Base-by-base conservation (phyloP, 2,329 filamentous ascomycete species). In the Pseudogymnoascus sp. region DNA sequence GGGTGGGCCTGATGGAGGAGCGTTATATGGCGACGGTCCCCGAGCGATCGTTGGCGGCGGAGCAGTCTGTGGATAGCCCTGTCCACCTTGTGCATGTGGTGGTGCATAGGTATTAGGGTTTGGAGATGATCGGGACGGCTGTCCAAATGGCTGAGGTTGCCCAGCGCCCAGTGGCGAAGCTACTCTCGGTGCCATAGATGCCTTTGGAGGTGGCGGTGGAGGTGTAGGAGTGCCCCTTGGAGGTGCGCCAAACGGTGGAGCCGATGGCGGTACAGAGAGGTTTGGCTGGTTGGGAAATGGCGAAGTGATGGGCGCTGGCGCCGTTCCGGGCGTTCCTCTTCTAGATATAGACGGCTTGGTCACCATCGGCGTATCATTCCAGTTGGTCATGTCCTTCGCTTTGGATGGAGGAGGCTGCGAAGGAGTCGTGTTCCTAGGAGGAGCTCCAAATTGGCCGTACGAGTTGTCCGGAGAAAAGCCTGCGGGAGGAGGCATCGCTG, bases 331-430 rank as follows among this genome's bases (percentile, higher is more conserved):
- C 1, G 93, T 97, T 50, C 81, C 81, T 71, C 87, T 85, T 66
- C 92, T 86, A 20, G 87, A 82, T 50, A 60, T 67, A 12, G 84
- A 82, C n/a, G 88, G 81, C 77, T 93, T 90, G 50, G 84, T 81
- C 50, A 97, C 89, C 69, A 96, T 83, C 1, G 94, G 94, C 59
- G 95, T 88, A 74, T 99, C 94, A 68, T 99, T 99, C 94, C 94
- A 99, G 68, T 89, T 88, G 28, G 87, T 84, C 65, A 87, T 86
- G 65, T 88, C 87, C 70, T 86, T 87, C 62, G 84, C 79, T 70
- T 85, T 86, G 8, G 89, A 84, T 16, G 90, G 85, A 20, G 91
- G 86, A 39, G 85, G 80, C 22, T 81, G 81, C 11, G 89, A 87
- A n/a, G 86, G 82, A 36, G 85, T 86, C 25, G 83, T 80, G 63